Evolutionary conservation across 2,329 filamentous ascomycete species (phyloP).

Genomic region (Metarhizium anisopliae): DNA sequence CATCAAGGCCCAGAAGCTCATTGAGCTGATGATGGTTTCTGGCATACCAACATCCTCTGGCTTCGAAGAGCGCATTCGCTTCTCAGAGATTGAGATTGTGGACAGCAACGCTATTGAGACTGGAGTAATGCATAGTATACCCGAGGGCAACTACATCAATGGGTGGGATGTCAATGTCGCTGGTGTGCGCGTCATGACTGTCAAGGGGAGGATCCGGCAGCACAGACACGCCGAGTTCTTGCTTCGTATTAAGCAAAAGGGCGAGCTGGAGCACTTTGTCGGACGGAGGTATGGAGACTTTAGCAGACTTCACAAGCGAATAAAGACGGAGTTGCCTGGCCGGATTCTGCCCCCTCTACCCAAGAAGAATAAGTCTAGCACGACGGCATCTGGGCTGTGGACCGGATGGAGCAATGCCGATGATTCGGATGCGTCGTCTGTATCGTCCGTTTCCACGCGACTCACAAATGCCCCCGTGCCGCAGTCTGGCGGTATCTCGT

Average conservation of each 20-base stretch:
- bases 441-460: conserved; percentile 72
- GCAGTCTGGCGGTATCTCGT: conserved; percentile 12
- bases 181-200: conserved; percentile 68
- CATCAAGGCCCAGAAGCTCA: conserved; percentile 85
- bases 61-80: conserved; percentile 94
- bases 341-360: conserved; percentile 82
- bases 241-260: conserved; percentile 71
- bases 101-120: conserved; percentile 89
- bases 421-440: conserved; percentile 69
- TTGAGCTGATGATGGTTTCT: conserved; percentile 99
- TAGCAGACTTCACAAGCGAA: conserved; percentile 62
- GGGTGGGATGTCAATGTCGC: conserved; percentile 97
- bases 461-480: conserved; percentile 29
- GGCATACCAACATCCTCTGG: conserved; percentile 91
- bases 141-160: conserved; percentile 86
- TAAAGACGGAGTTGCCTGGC: conserved; percentile 80
- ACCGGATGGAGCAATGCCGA: conserved; percentile 42
- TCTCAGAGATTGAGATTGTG: conserved; percentile 94
- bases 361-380: conserved; percentile 81
- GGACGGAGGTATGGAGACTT: conserved; percentile 88
- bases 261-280: conserved; percentile 68
- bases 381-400: conserved; percentile 51
- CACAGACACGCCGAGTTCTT: conserved; percentile 94
- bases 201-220: conserved; percentile 79
- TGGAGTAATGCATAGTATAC: conserved; percentile 76